Conservation (phyloP, 2,329 filamentous ascomycete genomes). For the Trichoderma koningii region DNA sequence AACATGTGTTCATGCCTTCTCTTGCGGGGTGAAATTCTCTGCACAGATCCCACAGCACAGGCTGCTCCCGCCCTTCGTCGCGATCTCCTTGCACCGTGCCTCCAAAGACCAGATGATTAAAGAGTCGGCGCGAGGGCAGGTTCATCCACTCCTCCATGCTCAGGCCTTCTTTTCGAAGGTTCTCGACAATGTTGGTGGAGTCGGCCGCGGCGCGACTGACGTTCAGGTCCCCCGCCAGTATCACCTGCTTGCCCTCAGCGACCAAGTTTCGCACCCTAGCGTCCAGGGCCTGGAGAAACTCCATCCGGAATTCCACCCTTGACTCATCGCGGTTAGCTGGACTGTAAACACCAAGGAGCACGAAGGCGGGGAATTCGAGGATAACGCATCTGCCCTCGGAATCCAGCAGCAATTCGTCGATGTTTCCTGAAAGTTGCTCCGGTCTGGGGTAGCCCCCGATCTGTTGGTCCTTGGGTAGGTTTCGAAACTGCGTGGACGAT, state of each 20-base stretch:
- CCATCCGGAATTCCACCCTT: conserved; percentile 77
- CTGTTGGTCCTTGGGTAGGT: conserved; percentile 70
- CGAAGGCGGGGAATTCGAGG: conserved; percentile 92
- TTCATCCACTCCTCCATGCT: conserved; percentile 72
- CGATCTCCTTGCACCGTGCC: conserved; percentile 67
- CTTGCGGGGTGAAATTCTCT: conserved; percentile 78
- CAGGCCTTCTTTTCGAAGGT: conserved; percentile 68
- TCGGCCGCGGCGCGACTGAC: conserved; percentile 71
- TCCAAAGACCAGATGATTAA: conserved; percentile 81
- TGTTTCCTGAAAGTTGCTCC: conserved; percentile 62
- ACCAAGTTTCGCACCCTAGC: conserved; percentile 81
- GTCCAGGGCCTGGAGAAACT: conserved; percentile 79
- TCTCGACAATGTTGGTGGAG: conserved; percentile 71
- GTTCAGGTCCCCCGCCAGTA: conserved; percentile 88
- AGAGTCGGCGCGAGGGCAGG: conserved; percentile 70
- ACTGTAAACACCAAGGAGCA: conserved; percentile 88
- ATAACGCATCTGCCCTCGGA: conserved; percentile 90
- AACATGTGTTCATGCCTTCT: conserved; percentile 93
- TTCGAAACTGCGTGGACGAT: conserved; percentile 69
- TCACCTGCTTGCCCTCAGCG: conserved; percentile 76
- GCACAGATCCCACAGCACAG: conserved; percentile 81
- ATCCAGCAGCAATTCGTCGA: conserved; percentile 76
- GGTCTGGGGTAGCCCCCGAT: conserved; percentile 86
- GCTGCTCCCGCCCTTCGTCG: conserved; percentile 68
- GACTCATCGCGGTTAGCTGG: conserved; percentile 86